Evolutionary conservation across 345 rosid genomes (phyloP).

Genomic region (Arabis alpina): DNA sequence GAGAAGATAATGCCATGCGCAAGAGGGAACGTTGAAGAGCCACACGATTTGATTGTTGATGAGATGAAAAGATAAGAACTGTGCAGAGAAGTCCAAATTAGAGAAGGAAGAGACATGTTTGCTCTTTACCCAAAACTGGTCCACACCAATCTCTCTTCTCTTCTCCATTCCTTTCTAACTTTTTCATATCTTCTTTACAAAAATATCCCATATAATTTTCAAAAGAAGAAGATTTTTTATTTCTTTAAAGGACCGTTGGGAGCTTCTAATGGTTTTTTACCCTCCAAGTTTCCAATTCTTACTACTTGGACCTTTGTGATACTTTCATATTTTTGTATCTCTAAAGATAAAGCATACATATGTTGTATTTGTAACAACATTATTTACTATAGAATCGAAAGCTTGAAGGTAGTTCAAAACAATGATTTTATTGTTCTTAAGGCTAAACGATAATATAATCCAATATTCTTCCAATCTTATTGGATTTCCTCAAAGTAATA

Average conservation of each 20-base stretch:
- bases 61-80: constrained; percentile 37
- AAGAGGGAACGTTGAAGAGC: constrained; percentile 35
- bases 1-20: constrained; percentile 22
- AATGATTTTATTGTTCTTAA: not conserved
- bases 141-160: constrained; percentile 32
- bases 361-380: no score
- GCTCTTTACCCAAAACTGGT: constrained; percentile 40
- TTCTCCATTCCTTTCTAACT: constrained; percentile 19
- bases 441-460: not conserved
- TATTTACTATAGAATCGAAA: not conserved
- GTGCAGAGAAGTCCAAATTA: constrained; percentile 38
- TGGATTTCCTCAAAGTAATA: constrained; percentile 2
- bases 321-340: no score
- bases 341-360: not conserved
- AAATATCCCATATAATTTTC: constrained; percentile 11
- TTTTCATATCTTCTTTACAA: constrained; percentile 26
- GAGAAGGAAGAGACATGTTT: constrained; percentile 38
- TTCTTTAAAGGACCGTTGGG: not conserved
- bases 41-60: constrained; percentile 33
- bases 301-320: not conserved
- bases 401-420: not conserved
- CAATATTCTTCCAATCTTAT: not conserved
- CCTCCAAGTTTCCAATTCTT: constrained; percentile 5
- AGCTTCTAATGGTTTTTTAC: constrained; percentile 12
- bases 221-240: not conserved